Base-by-base conservation (phyloP, 2,329 filamentous ascomycete genomes). In the Phyllosticta ampelicida region DNA sequence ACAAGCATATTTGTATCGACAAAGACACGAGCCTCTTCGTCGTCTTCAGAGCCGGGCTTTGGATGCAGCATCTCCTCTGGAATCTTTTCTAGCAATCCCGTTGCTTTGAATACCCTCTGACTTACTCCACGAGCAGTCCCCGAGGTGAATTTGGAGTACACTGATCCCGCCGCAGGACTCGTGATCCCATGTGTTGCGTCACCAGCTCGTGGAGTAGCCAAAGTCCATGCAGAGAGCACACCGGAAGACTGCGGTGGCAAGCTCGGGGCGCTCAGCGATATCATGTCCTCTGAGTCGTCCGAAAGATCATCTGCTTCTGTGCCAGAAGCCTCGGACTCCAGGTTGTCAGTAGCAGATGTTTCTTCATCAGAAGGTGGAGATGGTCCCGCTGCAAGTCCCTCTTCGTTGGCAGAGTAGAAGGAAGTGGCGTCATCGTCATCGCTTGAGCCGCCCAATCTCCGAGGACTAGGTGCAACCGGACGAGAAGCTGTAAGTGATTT, bases 241-340 rank as follows among this genome's bases (percentile, higher is more conserved):
- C 90, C 92, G 0, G 87, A 86, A 58, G 84, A 84, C 23, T 87
- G 84, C n/a, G 89, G 81, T 1, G 88, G 85, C 16, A 96, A 75
- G 26, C 86, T 82, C 1, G 92, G 92, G 0, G 87, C 86, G 63
- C 87, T 86, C 29, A 97, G 78, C 3, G 90, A 95, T 55, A 97
- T 96, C 80, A 96, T 89, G 61, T 96, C 90, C 63, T 96, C 91
- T 0, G 89, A 94, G 68, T 96, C 92, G 70, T 96, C 91, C 0
- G 92, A 96, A 16, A 92, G 77, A 64, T 92, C 89, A 61, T 81
- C 86, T n/a, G 86, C 85, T 58, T 87, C 84, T 5, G 75, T 74
- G 10, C 79, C 83, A 1, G 84, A 86, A 9, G 81, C 70, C 61
- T 88, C 84, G 3, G 84, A 72, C 49, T 76, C 75, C n/a, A 77